Evolutionary conservation across 768 basidiomycete genomes (phyloP).

Genomic region (Tephrocybe sp.): DNA sequence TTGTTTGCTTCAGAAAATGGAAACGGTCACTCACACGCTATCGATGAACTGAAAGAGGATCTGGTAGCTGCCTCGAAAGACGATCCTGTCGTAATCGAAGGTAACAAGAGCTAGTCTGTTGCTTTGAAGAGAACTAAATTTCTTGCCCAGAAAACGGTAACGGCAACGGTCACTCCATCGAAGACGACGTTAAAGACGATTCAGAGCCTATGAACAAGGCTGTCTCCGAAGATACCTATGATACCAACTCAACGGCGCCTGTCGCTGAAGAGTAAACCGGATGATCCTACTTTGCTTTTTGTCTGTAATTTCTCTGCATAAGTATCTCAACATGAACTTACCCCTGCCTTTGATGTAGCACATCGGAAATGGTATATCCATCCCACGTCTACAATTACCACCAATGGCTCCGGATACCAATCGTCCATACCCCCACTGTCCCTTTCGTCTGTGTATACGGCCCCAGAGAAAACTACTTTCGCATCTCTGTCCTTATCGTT

Average conservation of each 20-base stretch:
- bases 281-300: neutral
- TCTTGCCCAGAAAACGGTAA: neutral
- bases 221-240: neutral
- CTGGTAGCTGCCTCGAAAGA: neutral
- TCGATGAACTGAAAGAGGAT: too few relatives aligned
- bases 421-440: neutral
- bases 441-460: neutral
- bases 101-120: neutral
- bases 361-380: conserved; percentile 3
- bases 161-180: conserved; percentile 1
- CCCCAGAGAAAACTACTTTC: neutral
- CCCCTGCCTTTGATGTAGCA: neutral
- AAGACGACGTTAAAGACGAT: neutral
- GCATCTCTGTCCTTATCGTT: neutral
- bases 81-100: neutral
- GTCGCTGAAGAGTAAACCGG: neutral
- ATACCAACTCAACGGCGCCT: neutral
- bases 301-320: too few relatives aligned
- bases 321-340: neutral
- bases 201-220: neutral
- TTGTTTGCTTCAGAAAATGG: too few relatives aligned
- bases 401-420: conserved; percentile 9
- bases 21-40: too few relatives aligned
- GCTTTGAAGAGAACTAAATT: neutral
- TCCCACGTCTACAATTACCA: neutral